These are phyloP conservation scores for Boletus insuetus DNA, from an alignment of 768 basidiomycete species.

Conservation along the genomic window DNA sequence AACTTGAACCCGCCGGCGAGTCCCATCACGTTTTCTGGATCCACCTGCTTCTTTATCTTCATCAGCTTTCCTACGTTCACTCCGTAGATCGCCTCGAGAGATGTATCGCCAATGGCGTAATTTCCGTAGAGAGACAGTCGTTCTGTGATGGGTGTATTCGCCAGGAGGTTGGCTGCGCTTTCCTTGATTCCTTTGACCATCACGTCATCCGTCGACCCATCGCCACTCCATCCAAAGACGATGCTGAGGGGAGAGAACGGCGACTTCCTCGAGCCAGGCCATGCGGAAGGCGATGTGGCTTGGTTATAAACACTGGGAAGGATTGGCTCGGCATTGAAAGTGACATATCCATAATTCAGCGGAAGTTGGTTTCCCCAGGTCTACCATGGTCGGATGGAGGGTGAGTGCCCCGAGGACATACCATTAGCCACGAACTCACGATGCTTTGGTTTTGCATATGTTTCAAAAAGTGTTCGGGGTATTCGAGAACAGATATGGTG, in stretches of 20 bases:
- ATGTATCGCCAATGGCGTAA: slow-evolving; percentile 54
- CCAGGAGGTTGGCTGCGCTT: slow-evolving; percentile 40
- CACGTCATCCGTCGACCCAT: slow-evolving; percentile 36
- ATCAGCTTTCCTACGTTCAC: slow-evolving; percentile 41
- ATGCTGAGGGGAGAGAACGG: slow-evolving; percentile 47
- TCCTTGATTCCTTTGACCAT: slow-evolving; percentile 40
- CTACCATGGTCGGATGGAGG: slow-evolving; percentile 25
- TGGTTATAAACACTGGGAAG: slow-evolving; percentile 40
- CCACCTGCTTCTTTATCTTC: slow-evolving; percentile 42
- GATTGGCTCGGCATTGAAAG: slow-evolving; percentile 54
- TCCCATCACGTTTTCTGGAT: slow-evolving; percentile 61
- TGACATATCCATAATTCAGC: slow-evolving; percentile 37
- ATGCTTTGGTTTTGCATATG: slow-evolving; percentile 14
- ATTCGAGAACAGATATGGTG: slow-evolving; percentile 23
- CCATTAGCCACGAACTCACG: slow-evolving; percentile 9
- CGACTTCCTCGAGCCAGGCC: slow-evolving; percentile 40
- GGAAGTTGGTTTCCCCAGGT: slow-evolving; percentile 41
- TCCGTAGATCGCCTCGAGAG: slow-evolving; percentile 51
- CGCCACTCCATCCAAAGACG: slow-evolving; percentile 42
- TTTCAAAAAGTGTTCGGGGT: slow-evolving; percentile 19
- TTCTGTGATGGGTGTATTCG: slow-evolving; percentile 42
- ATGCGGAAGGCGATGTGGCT: slow-evolving; percentile 40
- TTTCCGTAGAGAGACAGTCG: slow-evolving; percentile 54
- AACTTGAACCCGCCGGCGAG: slow-evolving; percentile 67
- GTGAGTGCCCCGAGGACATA: neutral